Conservation (phyloP, 371 early-diverging fungal genomes). For the Massospora cicadina region DNA sequence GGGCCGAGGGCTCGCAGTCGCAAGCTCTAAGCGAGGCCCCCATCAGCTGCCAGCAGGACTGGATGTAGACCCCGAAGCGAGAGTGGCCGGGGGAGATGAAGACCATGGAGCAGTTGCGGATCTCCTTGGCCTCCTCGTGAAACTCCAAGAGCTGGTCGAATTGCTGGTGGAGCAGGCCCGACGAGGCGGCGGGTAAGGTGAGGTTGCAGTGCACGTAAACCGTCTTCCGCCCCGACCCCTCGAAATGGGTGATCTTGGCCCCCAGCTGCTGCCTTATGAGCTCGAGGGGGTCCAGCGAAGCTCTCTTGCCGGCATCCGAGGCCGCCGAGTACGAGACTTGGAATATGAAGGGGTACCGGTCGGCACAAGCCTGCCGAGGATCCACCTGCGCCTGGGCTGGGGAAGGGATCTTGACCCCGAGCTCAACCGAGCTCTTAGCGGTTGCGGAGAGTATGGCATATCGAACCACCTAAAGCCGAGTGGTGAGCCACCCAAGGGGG, state of each 20-base stretch:
- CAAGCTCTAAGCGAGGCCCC: neutral
- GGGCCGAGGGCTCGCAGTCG: neutral
- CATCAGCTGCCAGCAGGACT: conserved; percentile 1
- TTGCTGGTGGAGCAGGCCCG: neutral
- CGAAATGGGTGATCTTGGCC: conserved; percentile 3
- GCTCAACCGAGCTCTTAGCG: conserved; percentile 2
- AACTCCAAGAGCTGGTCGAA: neutral
- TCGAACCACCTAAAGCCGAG: neutral
- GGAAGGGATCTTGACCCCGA: conserved; percentile 8
- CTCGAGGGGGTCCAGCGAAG: neutral
- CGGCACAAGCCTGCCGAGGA: neutral
- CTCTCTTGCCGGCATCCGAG: neutral
- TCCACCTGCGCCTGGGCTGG: conserved; percentile 1
- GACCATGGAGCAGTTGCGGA: neutral
- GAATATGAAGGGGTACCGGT: conserved; percentile 10
- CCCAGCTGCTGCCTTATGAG: neutral
- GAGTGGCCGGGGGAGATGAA: neutral
- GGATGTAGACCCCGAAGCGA: neutral
- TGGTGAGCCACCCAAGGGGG: neutral
- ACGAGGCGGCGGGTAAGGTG: neutral
- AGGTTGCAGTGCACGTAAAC: conserved; percentile 6
- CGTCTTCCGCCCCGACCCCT: conserved; percentile 3
- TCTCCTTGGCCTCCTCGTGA: neutral
- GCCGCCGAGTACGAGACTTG: conserved; percentile 1
- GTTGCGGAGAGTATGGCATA: conserved; percentile 5